Percentiles rank a stretch among this genome's conserved stretches.
phyloP scores from a whole-genome alignment of 176 grass and related monocot genomes.

The Bolboschoenus planiculmis region DNA sequence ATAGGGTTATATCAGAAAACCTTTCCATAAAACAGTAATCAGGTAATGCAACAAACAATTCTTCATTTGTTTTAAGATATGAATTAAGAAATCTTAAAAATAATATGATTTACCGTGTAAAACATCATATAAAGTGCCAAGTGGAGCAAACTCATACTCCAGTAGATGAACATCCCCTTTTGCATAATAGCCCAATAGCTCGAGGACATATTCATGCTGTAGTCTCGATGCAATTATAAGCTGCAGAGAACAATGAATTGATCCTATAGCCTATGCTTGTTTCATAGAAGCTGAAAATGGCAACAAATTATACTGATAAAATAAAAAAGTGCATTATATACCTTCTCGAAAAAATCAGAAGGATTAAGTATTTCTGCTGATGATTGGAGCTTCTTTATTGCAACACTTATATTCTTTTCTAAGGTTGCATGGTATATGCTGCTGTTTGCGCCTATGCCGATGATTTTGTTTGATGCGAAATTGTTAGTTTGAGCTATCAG shows the following conservation, averaged over 20 bases:
- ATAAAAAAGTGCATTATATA: background rate
- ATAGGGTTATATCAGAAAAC: background rate
- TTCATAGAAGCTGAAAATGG: too few relatives aligned
- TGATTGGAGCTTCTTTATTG: too few relatives aligned
- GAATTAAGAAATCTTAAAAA: background rate
- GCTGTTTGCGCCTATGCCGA: too few relatives aligned
- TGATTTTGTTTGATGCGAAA: background rate
- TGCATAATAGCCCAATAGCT: constrained; percentile 17
- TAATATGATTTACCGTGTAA: too few relatives aligned
- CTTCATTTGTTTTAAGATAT: background rate
- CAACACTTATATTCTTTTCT: too few relatives aligned
- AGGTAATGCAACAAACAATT: background rate
- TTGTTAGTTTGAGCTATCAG: constrained; percentile 13
- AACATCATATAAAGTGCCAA: constrained; percentile 25
- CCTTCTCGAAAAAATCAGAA: constrained; percentile 3
- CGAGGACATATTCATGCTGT: constrained; percentile 22
- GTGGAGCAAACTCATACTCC: constrained; percentile 17
- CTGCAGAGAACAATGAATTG: background rate
- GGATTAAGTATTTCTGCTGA: background rate
- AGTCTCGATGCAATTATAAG: constrained; percentile 17
- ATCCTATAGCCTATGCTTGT: too few relatives aligned
- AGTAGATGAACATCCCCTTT: background rate
- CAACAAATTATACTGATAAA: too few relatives aligned
- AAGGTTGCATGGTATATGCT: too few relatives aligned
- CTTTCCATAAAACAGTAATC: background rate